Conservation (phyloP, 257 asterid genomes). For the Avicennia marina region DNA sequence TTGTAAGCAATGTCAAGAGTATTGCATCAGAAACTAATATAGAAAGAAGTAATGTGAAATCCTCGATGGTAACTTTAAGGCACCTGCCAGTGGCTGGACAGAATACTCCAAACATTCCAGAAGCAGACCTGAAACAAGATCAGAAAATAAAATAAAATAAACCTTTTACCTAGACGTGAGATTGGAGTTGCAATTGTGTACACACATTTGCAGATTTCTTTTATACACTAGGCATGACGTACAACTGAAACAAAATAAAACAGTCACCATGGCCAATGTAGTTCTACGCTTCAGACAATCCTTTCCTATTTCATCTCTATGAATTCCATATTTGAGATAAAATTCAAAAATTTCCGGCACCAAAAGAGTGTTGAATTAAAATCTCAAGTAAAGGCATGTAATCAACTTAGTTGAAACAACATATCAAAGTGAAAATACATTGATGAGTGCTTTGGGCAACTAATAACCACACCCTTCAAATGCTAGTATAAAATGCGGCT, state of each 20-base stretch:
- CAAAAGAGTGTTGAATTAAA: no score
- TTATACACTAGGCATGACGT: no score
- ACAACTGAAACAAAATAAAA: no score
- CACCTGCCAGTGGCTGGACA: slow-evolving; percentile 96
- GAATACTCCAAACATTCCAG: slow-evolving; percentile 70
- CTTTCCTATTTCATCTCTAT: no score
- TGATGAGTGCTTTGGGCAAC: no score
- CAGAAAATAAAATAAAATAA: slow-evolving; percentile 15
- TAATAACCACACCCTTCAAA: slow-evolving; percentile 58
- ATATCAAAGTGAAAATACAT: no score
- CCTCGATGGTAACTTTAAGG: slow-evolving; percentile 9
- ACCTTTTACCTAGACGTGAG: neutral
- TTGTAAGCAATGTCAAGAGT: slow-evolving; percentile 19
- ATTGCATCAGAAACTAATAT: slow-evolving; percentile 11
- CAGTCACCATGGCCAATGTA: no score
- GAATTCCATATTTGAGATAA: no score
- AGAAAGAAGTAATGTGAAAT: slow-evolving; percentile 18
- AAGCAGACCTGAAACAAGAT: slow-evolving; percentile 55
- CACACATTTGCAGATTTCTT: neutral
- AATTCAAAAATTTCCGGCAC: no score
- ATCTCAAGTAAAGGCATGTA: no score
- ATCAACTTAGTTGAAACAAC: no score
- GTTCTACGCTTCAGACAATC: no score
- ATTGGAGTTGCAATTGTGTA: neutral
- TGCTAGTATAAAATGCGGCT: slow-evolving; percentile 77